A percentile compares a stretch with the other conserved stretches of the same genome.
Evolutionary conservation across 352 stramenopile species (phyloP).

Genomic region (Globisporangium camurandrum): DNA sequence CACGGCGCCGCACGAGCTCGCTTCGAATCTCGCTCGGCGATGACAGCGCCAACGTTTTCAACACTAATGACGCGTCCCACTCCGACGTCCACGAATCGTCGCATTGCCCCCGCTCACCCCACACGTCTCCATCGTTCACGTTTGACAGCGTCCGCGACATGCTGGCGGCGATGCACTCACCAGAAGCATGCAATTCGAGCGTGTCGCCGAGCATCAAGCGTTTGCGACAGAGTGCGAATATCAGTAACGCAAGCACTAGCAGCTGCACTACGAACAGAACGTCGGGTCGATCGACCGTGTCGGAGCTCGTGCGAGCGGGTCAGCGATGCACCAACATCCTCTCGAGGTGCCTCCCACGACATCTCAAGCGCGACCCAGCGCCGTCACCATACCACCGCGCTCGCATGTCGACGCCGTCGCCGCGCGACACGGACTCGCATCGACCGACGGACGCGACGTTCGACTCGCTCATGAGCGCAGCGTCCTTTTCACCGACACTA

Average conservation of each 20-base stretch:
- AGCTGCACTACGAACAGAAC: neutral
- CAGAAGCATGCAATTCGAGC: neutral
- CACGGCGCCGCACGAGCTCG: constrained; percentile 4
- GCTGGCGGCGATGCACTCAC: constrained; percentile 9
- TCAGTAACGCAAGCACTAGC: neutral
- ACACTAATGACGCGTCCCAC: neutral
- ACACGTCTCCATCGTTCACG: constrained; percentile 11
- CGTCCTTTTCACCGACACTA: constrained; percentile 1
- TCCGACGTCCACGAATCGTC: neutral
- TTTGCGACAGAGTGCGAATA: constrained; percentile 1
- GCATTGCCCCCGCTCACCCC: constrained; percentile 2
- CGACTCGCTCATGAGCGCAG: neutral
- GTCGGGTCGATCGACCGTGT: neutral
- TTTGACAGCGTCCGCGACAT: constrained; percentile 10
- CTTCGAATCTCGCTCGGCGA: constrained; percentile 7
- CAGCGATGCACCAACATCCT: constrained; percentile 12
- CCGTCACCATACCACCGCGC: neutral
- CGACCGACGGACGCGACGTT: constrained; percentile 1
- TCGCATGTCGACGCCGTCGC: constrained; percentile 2
- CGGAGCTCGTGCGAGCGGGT: neutral
- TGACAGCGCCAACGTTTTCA: neutral
- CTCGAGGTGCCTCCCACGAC: constrained; percentile 5
- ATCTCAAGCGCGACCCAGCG: constrained; percentile 4
- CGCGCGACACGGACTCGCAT: neutral
- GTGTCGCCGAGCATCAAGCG: constrained; percentile 10